Base-by-base conservation (phyloP, 371 early-diverging fungal species). In the Apophysomyces sp. region DNA sequence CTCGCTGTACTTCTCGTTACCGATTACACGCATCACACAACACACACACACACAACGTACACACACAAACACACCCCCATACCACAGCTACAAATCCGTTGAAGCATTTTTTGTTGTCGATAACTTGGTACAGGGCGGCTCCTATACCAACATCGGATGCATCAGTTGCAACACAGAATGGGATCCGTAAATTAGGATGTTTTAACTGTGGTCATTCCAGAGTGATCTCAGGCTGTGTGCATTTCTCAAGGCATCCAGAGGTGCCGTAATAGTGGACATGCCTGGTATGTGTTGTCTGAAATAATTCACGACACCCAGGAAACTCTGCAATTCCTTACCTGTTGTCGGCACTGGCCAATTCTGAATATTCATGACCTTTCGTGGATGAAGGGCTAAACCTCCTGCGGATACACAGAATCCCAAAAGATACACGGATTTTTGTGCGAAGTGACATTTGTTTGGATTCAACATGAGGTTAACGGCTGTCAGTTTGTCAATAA, bases 71-170 rank as follows among this genome's bases (percentile, higher is more conserved):
- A n/a, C n/a, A n/a, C n/a, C n/a, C n/a, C n/a, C n/a, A n/a, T n/a
- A n/a, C n/a, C n/a, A n/a, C n/a, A n/a, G 73, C 62, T 7, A 63
- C 34, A 15, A 68, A 72, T 1, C 52, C 61, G 15, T 68, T 73
- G 44, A 68, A 60, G 8, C 52, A 28, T 52, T 21, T 49, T 26
- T 54, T 32, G 1, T 30, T 58, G 29, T 62, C 18, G 4, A 37
- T 61, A 1, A 31, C 59, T 61, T 74, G 74, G 34, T 41, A 70
- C 8, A 83, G 52, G 0, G 61, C 68, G 16, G 69, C 72, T 9
- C 74, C 78, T 28, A 77, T 74, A 7, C 74, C 76, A 7, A 40
- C 40, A 29, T 76, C 63, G 3, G 77, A 80, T 0, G 80, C 76
- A 57, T 84, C 79, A 0, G 75, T 77, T 7, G 71, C 74, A 0